Percentiles rank a stretch among this genome's conserved stretches.
Conservation (phyloP, 306 rosid species). For the Casuarina equisetifolia region DNA sequence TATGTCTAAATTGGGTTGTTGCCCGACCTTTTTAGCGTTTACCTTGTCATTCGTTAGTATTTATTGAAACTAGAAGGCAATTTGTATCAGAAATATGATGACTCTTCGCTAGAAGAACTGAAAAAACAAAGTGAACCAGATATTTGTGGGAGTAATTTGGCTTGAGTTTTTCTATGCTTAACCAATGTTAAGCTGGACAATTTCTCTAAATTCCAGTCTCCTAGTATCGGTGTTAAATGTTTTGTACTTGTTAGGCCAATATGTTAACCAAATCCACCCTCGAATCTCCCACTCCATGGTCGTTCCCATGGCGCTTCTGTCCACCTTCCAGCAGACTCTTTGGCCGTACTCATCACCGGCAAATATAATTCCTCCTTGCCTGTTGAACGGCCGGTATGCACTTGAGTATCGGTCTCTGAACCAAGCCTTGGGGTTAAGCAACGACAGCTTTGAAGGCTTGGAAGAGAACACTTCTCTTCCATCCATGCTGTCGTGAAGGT, state of each 20-base stretch:
- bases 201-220: constrained; percentile 76
- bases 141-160: background rate
- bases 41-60: no score
- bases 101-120: no score
- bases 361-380: constrained; percentile 86
- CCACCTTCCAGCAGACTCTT: constrained; percentile 80
- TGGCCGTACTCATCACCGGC: constrained; percentile 89
- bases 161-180: constrained; percentile 18
- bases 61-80: no score
- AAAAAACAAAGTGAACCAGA: background rate
- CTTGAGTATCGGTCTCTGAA: constrained; percentile 74
- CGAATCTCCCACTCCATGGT: constrained; percentile 87
- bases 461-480: constrained; percentile 78
- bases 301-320: constrained; percentile 58
- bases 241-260: constrained; percentile 83
- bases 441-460: constrained; percentile 65
- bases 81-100: no score
- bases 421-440: constrained; percentile 83
- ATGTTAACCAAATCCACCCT: constrained; percentile 91
- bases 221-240: constrained; percentile 73
- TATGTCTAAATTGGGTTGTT: no score
- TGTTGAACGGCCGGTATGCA: constrained; percentile 75
- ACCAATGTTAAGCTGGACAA: constrained; percentile 50
- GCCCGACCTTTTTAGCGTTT: no score
- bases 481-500: constrained; percentile 67